These are phyloP conservation scores for Trametes sp. DNA, from an alignment of 1,284 basidiomycete genomes.

Conservation along the genomic window DNA sequence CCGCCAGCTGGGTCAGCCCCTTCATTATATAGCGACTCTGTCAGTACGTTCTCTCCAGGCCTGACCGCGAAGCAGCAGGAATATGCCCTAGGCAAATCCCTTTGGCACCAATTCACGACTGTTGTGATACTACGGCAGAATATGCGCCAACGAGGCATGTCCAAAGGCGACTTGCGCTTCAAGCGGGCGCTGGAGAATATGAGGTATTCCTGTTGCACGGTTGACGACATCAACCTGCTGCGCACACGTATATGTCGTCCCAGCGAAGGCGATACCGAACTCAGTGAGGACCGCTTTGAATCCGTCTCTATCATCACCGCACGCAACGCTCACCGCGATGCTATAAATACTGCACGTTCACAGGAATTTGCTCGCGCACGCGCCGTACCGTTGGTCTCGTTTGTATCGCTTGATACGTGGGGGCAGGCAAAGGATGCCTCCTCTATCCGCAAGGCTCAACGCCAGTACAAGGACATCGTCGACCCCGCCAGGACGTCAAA, in stretches of 20 bases:
- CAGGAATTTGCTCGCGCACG: neutral
- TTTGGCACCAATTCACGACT: slow-evolving; percentile 33
- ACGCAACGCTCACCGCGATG: slow-evolving; percentile 25
- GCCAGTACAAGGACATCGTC: neutral
- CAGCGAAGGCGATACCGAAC: neutral
- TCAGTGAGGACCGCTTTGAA: slow-evolving; percentile 41
- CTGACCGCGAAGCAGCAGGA: neutral
- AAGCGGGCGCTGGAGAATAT: slow-evolving; percentile 34
- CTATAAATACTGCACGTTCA: neutral
- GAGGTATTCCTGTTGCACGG: neutral
- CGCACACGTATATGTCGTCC: neutral
- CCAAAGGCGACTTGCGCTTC: slow-evolving; percentile 37
- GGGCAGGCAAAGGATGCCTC: too few relatives aligned
- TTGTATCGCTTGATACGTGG: too few relatives aligned
- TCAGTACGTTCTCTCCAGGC: neutral
- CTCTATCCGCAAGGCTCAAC: too few relatives aligned
- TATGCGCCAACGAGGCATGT: slow-evolving; percentile 40
- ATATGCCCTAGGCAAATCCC: slow-evolving; percentile 25
- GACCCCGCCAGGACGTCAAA: neutral
- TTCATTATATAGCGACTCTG: neutral
- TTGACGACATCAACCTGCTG: neutral
- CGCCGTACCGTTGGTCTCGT: too few relatives aligned
- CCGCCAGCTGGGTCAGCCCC: neutral
- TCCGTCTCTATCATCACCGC: slow-evolving; percentile 42
- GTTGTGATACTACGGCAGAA: slow-evolving; percentile 36